Conservation (phyloP, 805 yeast genomes). For the Metschnikowia matae region DNA sequence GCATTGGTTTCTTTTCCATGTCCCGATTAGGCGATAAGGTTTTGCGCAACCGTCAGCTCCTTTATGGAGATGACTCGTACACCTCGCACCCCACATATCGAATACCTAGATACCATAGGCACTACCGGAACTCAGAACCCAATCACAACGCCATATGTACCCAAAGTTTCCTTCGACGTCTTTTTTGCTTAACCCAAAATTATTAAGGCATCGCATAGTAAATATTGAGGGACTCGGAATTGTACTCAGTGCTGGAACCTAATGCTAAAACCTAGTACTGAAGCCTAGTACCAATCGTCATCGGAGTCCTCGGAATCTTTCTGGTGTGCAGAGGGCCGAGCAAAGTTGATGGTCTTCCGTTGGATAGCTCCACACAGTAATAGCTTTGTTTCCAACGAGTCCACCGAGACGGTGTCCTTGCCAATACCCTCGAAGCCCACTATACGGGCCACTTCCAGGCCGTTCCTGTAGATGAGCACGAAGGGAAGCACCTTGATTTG, state of each 20-base stretch:
- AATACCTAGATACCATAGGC: background rate
- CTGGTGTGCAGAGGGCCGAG: slow-evolving; percentile 15
- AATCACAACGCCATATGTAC: background rate
- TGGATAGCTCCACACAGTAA: slow-evolving; percentile 25
- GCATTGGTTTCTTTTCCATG: background rate
- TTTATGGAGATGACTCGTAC: background rate
- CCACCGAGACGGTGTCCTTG: slow-evolving; percentile 41
- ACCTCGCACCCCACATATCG: background rate
- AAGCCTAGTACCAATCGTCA: slow-evolving; percentile 12
- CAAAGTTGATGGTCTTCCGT: slow-evolving; percentile 28
- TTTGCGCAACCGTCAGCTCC: background rate
- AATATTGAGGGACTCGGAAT: too few species aligned
- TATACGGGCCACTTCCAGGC: slow-evolving; percentile 54
- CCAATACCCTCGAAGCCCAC: slow-evolving; percentile 69
- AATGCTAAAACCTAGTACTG: background rate
- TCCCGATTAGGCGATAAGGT: slow-evolving; percentile 4
- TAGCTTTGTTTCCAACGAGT: slow-evolving; percentile 42
- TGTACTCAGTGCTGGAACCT: background rate
- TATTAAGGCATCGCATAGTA: too few species aligned
- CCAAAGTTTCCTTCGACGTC: background rate
- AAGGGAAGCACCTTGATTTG: slow-evolving; percentile 68
- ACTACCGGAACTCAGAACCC: background rate
- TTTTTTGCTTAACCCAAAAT: background rate
- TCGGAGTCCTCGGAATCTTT: slow-evolving; percentile 32
- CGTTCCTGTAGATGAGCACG: slow-evolving; percentile 56